Base-by-base conservation (phyloP, 2,329 filamentous ascomycete species). In the Microsporum canis region DNA sequence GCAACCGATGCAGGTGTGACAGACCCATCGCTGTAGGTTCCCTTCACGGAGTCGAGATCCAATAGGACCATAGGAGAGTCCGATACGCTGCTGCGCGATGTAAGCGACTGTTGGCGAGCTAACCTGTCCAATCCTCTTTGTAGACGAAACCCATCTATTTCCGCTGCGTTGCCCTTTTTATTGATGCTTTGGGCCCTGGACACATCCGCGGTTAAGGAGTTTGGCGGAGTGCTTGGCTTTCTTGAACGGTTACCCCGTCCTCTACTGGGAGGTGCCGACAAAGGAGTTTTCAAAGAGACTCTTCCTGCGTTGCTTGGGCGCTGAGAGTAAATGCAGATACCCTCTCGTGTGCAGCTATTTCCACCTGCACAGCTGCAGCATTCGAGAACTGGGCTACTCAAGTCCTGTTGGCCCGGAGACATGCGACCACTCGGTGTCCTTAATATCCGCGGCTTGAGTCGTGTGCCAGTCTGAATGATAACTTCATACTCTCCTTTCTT, bases 401-500 rank as follows among this genome's bases (percentile, higher is more conserved):
- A 3, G 4, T 47, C 17, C 17, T 7, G 39, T n/a, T 43, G 27
- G 2, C n/a, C 12, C 27, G 29, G 6, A 27, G 47, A 29, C 27
- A 12, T 51, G 3, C 31, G 33, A 31, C 31, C 49, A 2, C 49
- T 14, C n/a, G 27, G 10, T 14, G 47, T 29, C 10, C 49, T 53
- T 5, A 27, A 5, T 31, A 5, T 33, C 17, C 14, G 27, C 49
- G 49, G 39, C 3, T 12, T 53, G 29, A 57, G 23, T n/a, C 29
- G 55, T 39, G 34, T 29, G n/a, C 55, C 38, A 14, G 17, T 6
- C 3, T 23, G 23, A 23, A 57, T 38, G 38, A n/a, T 57, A 6
- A 39, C 56, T 34, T 58, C 58, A 47, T 61, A 63, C 36, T 53
- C 43, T 3, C 61, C 61, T 29, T 6, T 5, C 27, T 38, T 23